Evolutionary conservation across 306 rosid genomes (phyloP), one percentile per base, ranked within the genome.

Genomic region (Vicia sativa): DNA sequence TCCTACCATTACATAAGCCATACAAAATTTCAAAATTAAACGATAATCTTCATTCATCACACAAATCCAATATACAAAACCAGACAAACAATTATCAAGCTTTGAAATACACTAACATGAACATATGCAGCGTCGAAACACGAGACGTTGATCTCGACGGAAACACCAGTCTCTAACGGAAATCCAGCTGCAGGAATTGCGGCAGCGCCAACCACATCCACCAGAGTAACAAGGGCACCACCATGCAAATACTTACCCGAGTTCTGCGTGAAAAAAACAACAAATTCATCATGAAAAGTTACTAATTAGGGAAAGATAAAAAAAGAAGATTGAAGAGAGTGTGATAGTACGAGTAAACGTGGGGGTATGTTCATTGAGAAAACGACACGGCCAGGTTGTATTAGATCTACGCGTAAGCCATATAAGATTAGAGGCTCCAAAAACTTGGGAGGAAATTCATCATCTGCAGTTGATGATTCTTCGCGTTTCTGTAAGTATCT

Each of bases 141-240:
- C 0, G 98, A 81, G 69, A 89, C 82, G 2, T 77, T 87, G 68
- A 92, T 92, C 80, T 92, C 95, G 14, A 87, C 83, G 14, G 96
- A 89, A 65, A 89, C 95, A 21, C 95, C 96, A 0, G 75, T 53
- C 1, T 1, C 49, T 13, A 60, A 18, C 0, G 62, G 0, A 39
- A 16, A 19, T 13, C 98, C 98, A 3, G 71, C 65, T 28, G 87
- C 62, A 29, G 31, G 68, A 35, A 89, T 78, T 13, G 79, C 98
- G n/a, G 88, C 92, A 0, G 91, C 82, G 0, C 98, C 95, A 7
- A 89, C 73, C 67, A 88, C 62, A 46, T 92, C 98, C 64, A 92
- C 98, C 65, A 89, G 72, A 35, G 98, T 56, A 31, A 88, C 96
- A 1, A 87, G 81, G 44, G 86, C 98, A 34, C 96, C 96, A 6